phyloP scores from a whole-genome alignment of 306 rosid genomes.

The Ammopiptanthus mongolicus region DNA sequence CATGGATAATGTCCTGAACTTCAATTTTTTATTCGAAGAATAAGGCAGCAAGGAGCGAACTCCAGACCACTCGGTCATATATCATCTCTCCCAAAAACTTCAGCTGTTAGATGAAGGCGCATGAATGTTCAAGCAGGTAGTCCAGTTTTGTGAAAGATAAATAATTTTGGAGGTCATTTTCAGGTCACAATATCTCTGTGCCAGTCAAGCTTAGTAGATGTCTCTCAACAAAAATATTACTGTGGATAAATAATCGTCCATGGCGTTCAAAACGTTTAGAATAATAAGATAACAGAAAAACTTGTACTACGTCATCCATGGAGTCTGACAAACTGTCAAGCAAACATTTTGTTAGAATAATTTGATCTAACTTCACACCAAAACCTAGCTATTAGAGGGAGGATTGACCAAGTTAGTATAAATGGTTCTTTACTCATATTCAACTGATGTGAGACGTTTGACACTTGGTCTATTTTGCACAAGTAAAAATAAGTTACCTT shows the following conservation, averaged over 20 bases:
- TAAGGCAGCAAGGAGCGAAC: too few relatives aligned
- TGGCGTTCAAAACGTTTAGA: neutral
- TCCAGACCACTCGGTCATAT: too few relatives aligned
- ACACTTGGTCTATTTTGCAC: neutral
- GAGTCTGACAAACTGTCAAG: neutral
- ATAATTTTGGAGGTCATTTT: neutral
- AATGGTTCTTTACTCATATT: too few relatives aligned
- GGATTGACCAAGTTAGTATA: too few relatives aligned
- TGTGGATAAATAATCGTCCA: neutral
- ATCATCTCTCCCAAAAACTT: too few relatives aligned
- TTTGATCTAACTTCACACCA: too few relatives aligned
- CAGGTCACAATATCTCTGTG: neutral
- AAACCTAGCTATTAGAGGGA: too few relatives aligned
- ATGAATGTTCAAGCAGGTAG: neutral
- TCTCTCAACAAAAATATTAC: neutral
- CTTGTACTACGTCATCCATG: neutral
- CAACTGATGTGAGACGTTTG: too few relatives aligned
- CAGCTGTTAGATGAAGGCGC: too few relatives aligned
- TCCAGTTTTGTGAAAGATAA: neutral
- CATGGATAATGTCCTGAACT: too few relatives aligned
- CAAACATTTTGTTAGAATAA: too few relatives aligned
- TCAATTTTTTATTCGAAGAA: too few relatives aligned
- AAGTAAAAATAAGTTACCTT: conserved; percentile 42
- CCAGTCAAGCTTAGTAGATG: neutral
- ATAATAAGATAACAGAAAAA: neutral